Base-by-base conservation (phyloP, 2,329 filamentous ascomycete genomes). In the Davidsoniella australis region DNA sequence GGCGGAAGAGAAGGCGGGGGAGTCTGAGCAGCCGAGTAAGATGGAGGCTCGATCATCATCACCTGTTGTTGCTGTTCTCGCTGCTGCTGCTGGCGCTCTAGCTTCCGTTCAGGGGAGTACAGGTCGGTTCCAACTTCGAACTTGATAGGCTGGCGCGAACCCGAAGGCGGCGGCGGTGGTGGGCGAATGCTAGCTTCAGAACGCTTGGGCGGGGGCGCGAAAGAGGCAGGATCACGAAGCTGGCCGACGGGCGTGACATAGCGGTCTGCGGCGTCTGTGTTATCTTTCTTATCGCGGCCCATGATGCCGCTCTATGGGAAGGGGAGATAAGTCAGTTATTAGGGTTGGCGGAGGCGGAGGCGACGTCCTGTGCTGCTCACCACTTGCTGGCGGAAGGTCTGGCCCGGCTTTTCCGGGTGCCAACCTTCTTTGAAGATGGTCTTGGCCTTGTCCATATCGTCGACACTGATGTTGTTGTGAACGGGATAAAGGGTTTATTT, bases 201-300 rank as follows among this genome's bases (percentile, higher is more conserved):
- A 37, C 65, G 82, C 57, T 76, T 88, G 0, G 87, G 87, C 23
- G 87, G 87, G 20, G 86, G 85, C 2, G 76, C 85, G 60, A 94
- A 94, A 14, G 77, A 74, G 1, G 75, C 63, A 1, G 85, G 87
- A 60, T 94, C 86, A 60, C 77, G 79, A 26, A 94, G 71, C 3
- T 76, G 70, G 7, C 77, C 70, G 41, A 93, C 66, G 1, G 87
- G 86, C 14, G 71, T 69, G 29, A 73, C 64, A 41, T 65, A 62
- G 55, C 69, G 67, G 49, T 62, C 56, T 18, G 57, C 53, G 10
- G 56, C 54, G 14, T 61, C 57, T 24, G 56, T 51, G 1, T 59
- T 55, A 14, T 60, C 57, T 24, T 60, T 58, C 29, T 65, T 64
- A 47, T 62, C 63, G 52, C 68, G 66, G 41, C 66, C 64, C 14